phyloP scores from a whole-genome alignment of 169 alveolate species.

The Cryptosporidium parvum region DNA sequence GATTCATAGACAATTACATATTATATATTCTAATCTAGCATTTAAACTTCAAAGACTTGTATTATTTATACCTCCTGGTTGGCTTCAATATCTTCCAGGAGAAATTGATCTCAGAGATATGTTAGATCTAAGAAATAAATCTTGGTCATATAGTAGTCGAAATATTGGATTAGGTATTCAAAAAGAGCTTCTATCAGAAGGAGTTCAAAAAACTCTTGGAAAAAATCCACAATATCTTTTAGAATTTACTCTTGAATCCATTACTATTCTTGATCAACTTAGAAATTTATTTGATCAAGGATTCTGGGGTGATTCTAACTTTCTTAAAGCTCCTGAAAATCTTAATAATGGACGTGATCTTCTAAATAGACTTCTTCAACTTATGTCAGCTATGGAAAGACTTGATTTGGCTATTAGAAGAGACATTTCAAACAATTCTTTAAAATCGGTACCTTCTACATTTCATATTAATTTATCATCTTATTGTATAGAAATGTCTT shows the following conservation, averaged over 20 bases:
- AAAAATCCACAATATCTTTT: slow-evolving; percentile 33
- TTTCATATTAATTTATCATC: slow-evolving; percentile 25
- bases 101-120: slow-evolving; percentile 59
- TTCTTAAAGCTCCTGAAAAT: slow-evolving; percentile 6
- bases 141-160: slow-evolving; percentile 20
- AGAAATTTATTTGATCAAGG: slow-evolving; percentile 22
- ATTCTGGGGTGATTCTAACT: slow-evolving; percentile 51
- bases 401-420: slow-evolving; percentile 50
- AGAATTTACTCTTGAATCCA: slow-evolving; percentile 44
- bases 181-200: not conserved
- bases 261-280: slow-evolving; percentile 33
- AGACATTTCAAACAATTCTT: slow-evolving; percentile 18
- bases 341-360: slow-evolving; percentile 3
- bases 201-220: slow-evolving; percentile 14
- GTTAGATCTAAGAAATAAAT: slow-evolving; percentile 25
- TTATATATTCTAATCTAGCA: slow-evolving; percentile 56
- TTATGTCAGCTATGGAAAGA: slow-evolving; percentile 67
- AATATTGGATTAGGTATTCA: not conserved
- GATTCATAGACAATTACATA: slow-evolving; percentile 51
- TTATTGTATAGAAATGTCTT: not conserved
- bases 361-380: slow-evolving; percentile 25
- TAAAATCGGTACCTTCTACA: slow-evolving; percentile 19
- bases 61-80: slow-evolving; percentile 65
- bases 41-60: slow-evolving; percentile 61
- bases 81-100: slow-evolving; percentile 71